Base-by-base conservation (phyloP, 169 alveolate genomes). In the Plasmodium sp. region DNA sequence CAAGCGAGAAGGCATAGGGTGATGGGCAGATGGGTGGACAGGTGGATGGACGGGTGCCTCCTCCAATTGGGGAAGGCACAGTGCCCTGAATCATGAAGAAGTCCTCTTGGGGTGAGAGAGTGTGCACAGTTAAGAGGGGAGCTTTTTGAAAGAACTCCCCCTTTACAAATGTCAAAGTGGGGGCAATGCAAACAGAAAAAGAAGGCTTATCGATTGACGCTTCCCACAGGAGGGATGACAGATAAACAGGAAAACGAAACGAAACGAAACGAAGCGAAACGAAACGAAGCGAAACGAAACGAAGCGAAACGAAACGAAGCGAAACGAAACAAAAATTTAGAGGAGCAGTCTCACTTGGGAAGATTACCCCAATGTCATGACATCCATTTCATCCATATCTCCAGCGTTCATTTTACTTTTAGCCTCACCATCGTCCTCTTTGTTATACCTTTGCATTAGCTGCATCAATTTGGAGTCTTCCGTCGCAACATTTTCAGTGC, bases 301-400 rank as follows among this genome's bases (percentile, higher is more conserved):
- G 27, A 22, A 22, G 27, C 27, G 27, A 22, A 22, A 22, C 27
- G 27, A 22, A 22, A 22, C 27, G 27, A 22, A 22, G 0, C 27
- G 27, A 22, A 22, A 22, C 27, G 27, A 22, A 22, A 22, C 27
- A 22, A 39, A 77, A 39, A 45, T 77, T 39, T 77, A 22, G 31
- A 31, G 36, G 10, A 34, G 58, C n/a, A 45, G 36, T 36, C 6
- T 12, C 41, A n/a, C 5, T 31, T n/a, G 5, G 9, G 41, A 18
- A 22, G n/a, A n/a, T 51, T 58, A 85, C 31, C 93, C 93, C 72
- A 85, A 77, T 31, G 77, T 85, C 93, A 85, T 85, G 45, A 85
- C 83, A 77, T 85, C 93, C 84, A 85, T 75, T 85, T 85, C 93
- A 51, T 85, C 93, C 71, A 85, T 54, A 79, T 85, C 74, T 6